phyloP scores from a whole-genome alignment of 1,284 basidiomycete genomes.

The Mycena sp. region DNA sequence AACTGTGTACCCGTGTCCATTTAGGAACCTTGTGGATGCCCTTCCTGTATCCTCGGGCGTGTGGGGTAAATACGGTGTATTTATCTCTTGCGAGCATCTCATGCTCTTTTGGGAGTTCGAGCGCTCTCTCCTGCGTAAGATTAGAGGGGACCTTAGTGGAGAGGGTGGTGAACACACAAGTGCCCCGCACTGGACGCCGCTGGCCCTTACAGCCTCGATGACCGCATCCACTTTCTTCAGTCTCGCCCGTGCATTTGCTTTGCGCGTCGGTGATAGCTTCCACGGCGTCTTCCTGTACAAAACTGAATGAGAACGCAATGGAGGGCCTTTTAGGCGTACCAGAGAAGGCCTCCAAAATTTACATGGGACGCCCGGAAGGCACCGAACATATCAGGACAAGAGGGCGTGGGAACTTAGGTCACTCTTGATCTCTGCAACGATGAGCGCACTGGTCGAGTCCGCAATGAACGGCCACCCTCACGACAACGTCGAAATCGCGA shows the following conservation, averaged over 20 bases:
- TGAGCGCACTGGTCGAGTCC: slow-evolving; percentile 48
- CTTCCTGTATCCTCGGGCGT: slow-evolving; percentile 84
- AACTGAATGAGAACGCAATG: not conserved
- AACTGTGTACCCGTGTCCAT: slow-evolving; percentile 82
- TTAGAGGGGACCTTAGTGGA: not conserved
- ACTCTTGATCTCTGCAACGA: slow-evolving; percentile 38
- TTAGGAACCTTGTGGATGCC: slow-evolving; percentile 97
- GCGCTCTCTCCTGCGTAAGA: slow-evolving; percentile 62
- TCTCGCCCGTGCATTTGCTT: slow-evolving; percentile 89
- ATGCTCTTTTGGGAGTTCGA: slow-evolving; percentile 86
- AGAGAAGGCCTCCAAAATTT: slow-evolving; percentile 79
- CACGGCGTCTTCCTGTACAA: slow-evolving; percentile 90
- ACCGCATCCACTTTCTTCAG: slow-evolving; percentile 94
- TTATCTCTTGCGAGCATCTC: slow-evolving; percentile 93
- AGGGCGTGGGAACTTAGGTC: not conserved
- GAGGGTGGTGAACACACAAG: slow-evolving; percentile 61
- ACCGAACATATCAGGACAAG: slow-evolving; percentile 67
- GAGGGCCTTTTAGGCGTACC: slow-evolving; percentile 55
- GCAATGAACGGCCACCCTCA: slow-evolving; percentile 43
- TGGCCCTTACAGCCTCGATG: slow-evolving; percentile 86
- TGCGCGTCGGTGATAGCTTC: slow-evolving; percentile 91
- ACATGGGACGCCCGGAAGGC: slow-evolving; percentile 78
- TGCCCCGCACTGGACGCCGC: slow-evolving; percentile 81
- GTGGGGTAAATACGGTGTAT: slow-evolving; percentile 90
- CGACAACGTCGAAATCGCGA: slow-evolving; percentile 52